Evolutionary conservation across 1,284 basidiomycete species (phyloP), one percentile per base, ranked within the genome.

Genomic region (Tranzscheliella williamsii): DNA sequence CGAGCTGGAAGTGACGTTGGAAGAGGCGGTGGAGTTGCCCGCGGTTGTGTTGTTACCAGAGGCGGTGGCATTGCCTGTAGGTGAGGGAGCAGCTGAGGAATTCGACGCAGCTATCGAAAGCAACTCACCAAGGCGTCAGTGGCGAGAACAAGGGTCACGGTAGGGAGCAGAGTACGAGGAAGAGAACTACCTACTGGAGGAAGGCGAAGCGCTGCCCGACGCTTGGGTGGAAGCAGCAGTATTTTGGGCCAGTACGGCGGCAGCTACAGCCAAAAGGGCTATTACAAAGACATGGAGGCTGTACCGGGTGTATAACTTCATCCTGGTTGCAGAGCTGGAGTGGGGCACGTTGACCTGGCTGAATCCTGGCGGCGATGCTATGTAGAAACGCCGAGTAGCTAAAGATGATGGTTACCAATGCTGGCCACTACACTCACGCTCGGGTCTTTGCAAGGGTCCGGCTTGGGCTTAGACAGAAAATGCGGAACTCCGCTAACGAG

Each of bases 161-260:
- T n/a, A n/a, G n/a, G n/a, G n/a, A n/a, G n/a, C n/a, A n/a, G n/a
- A n/a, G n/a, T n/a, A n/a, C n/a, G n/a, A n/a, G n/a, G n/a, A n/a
- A n/a, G n/a, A n/a, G n/a, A n/a, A n/a, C n/a, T n/a, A n/a, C n/a
- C n/a, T n/a, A n/a, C n/a, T n/a, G n/a, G n/a, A n/a, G n/a, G n/a
- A n/a, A n/a, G n/a, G n/a, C n/a, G 32, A 34, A 15, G 32, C 32
- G 32, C 8, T 34, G 9, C 11, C 32, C 32, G 32, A 34, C 8
- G 32, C 17, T 29, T 29, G 27, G n/a, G 27, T 29, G 27, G 27
- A 29, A 20, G 56, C 46, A 24, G 39, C 56, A 16, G 9, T 42
- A 42, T 61, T 54, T 23, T 61, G 56, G 13, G 56, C 56, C n/a
- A 34, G 40, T 2, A 61, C 56, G 6, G 46, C 46, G 5, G 38